These are phyloP conservation scores for Penicillium freii DNA, from an alignment of 2,329 filamentous ascomycete genomes.

Conservation along the genomic window DNA sequence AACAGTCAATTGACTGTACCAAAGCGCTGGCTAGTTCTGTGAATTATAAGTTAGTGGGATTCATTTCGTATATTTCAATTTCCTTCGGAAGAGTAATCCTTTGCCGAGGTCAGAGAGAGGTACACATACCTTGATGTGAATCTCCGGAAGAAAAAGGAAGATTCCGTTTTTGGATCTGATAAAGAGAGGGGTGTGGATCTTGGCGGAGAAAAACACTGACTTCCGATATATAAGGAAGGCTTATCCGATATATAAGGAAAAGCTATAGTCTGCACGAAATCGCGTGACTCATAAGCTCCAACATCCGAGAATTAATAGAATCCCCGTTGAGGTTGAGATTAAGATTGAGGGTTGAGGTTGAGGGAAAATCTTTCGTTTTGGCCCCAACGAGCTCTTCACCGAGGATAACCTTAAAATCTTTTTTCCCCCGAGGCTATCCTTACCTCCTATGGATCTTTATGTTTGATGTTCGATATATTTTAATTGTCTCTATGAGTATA, in stretches of 20 bases:
- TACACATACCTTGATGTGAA: not conserved
- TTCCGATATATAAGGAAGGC: not conserved
- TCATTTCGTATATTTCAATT: not conserved
- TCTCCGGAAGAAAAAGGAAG: not conserved
- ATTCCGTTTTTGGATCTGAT: constrained; percentile 22
- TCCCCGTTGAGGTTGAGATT: constrained; percentile 15
- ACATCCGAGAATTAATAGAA: not conserved
- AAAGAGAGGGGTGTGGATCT: constrained; percentile 12
- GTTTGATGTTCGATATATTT: too few species aligned
- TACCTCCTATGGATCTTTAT: not conserved
- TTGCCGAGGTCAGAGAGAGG: not conserved
- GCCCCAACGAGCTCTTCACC: constrained; percentile 22
- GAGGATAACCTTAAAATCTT: constrained; percentile 19
- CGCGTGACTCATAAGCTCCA: not conserved
- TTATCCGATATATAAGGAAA: not conserved
- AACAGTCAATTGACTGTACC: not conserved
- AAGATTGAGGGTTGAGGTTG: constrained; percentile 10
- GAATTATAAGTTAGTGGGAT: not conserved
- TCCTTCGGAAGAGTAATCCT: not conserved
- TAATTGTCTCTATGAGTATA: not conserved
- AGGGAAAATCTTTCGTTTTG: constrained; percentile 13
- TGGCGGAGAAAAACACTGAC: constrained; percentile 5
- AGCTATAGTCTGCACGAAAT: not conserved
- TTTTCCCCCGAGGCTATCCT: not conserved
- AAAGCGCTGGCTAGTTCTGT: not conserved